Conservation (phyloP, 2,329 filamentous ascomycete genomes). For the Apiospora koreana region DNA sequence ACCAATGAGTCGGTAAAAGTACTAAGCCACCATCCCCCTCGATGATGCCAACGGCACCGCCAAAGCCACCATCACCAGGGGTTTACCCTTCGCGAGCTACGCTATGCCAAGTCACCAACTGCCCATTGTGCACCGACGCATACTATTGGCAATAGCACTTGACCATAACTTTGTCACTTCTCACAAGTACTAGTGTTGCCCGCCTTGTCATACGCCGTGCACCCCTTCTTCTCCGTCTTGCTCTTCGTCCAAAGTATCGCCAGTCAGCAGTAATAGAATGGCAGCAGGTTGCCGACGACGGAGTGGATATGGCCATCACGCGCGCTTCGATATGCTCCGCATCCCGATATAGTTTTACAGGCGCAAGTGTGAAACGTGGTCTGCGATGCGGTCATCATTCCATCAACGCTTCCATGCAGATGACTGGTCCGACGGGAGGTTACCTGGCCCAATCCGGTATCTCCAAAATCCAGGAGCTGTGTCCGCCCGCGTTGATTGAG, state of each 20-base stretch:
- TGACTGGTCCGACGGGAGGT: constrained; percentile 2
- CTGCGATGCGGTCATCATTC: constrained; percentile 2
- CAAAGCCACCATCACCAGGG: background rate
- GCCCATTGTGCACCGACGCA: background rate
- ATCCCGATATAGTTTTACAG: background rate
- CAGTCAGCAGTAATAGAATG: background rate
- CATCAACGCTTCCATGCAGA: constrained; percentile 6
- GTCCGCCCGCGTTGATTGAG: background rate
- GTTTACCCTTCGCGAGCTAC: background rate
- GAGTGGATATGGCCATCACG: background rate
- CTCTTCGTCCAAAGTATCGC: background rate
- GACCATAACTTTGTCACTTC: background rate
- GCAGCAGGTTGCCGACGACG: background rate
- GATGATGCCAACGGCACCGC: background rate
- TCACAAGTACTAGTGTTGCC: background rate
- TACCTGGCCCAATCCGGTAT: constrained; percentile 8
- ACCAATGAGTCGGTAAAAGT: background rate
- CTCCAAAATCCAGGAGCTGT: background rate
- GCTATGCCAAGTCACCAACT: background rate
- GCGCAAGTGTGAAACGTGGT: constrained; percentile 5
- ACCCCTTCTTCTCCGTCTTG: background rate
- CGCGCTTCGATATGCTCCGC: background rate
- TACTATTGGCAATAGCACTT: background rate
- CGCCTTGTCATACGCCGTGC: background rate
- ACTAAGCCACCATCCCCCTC: background rate